Conservation (phyloP, 257 asterid species). For the Sherardia arvensis region DNA sequence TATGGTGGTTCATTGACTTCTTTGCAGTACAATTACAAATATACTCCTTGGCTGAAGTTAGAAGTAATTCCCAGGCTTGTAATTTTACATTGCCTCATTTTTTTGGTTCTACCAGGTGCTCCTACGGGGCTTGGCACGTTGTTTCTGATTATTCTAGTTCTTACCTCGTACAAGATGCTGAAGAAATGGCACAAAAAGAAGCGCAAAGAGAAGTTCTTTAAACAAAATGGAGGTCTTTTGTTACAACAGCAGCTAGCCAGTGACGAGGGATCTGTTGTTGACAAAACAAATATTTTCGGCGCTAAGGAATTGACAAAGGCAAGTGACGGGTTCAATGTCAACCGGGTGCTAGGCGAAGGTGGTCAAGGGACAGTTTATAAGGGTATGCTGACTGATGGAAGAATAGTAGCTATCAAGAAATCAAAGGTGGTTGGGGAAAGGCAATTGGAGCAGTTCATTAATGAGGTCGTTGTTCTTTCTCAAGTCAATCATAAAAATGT, state of each 20-base stretch:
- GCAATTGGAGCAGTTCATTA: slow-evolving; percentile 6
- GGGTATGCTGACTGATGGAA: no score
- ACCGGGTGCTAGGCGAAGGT: no score
- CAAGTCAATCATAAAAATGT: slow-evolving; percentile 11
- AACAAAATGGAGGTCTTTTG: no score
- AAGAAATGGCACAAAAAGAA: slow-evolving; percentile 10
- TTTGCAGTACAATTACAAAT: neutral
- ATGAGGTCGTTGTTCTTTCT: slow-evolving; percentile 11
- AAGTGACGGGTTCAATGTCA: no score
- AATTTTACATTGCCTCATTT: neutral
- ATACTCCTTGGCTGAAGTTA: neutral
- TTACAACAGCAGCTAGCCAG: no score
- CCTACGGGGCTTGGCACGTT: neutral
- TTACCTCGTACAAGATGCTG: slow-evolving; percentile 7
- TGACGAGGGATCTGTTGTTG: no score
- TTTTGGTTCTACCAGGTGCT: slow-evolving; percentile 4
- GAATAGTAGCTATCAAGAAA: slow-evolving; percentile 7
- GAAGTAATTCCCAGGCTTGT: neutral
- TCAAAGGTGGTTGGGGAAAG: neutral
- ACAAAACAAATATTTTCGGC: no score
- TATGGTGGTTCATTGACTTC: no score
- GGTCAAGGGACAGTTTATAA: no score
- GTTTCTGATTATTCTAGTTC: neutral
- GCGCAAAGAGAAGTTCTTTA: slow-evolving; percentile 10
- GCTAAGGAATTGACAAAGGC: no score